Evolutionary conservation across 495 filamentous ascomycete species (phyloP), one percentile per base, ranked within the genome.

Genomic region (Penicillium robsamsonii): DNA sequence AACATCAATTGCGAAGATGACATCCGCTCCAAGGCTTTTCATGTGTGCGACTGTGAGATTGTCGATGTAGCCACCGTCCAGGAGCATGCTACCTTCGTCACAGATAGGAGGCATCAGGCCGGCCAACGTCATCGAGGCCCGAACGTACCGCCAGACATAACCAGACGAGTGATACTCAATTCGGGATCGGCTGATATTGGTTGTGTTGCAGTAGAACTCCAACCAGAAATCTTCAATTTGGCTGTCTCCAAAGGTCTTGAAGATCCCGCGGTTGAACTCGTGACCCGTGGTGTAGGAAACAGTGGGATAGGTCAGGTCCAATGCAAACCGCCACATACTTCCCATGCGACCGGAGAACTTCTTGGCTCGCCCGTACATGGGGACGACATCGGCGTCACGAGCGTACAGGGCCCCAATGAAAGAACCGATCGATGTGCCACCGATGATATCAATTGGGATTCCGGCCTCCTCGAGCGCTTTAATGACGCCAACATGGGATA

Each of bases 221-320:
- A 98, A 83, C 94, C 94, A 97, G 68, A 97, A 97, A 68, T 97
- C 95, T 73, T 98, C 94, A 52, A 98, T 97, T 70, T 97, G 94
- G 37, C 88, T 87, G 58, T 96, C 89, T 9, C 91, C 93, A 70
- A 98, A 96, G 0, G 94, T 91, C 73, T 97, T 97, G 83, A 97
- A 98, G 65, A 98, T 97, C 11, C 95, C 95, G 4, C 94, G 90
- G 67, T 98, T 98, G 82, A 98, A 98, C 64, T 97, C 94, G 69
- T 98, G 94, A 4, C 94, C 94, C 0, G 94, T 98, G 7, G 94
- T 98, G 71, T 98, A 98, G 13, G 92, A 96, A 20, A 84, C 85
- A 15, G 91, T 93, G 0, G 94, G 94, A 70, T 98, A 98, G 9
- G 94, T 98, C 58, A 97, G 69, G 70, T 98, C 94, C 10, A 97